Conservation (phyloP, 2,329 filamentous ascomycete genomes). For the Penicillium sp. region DNA sequence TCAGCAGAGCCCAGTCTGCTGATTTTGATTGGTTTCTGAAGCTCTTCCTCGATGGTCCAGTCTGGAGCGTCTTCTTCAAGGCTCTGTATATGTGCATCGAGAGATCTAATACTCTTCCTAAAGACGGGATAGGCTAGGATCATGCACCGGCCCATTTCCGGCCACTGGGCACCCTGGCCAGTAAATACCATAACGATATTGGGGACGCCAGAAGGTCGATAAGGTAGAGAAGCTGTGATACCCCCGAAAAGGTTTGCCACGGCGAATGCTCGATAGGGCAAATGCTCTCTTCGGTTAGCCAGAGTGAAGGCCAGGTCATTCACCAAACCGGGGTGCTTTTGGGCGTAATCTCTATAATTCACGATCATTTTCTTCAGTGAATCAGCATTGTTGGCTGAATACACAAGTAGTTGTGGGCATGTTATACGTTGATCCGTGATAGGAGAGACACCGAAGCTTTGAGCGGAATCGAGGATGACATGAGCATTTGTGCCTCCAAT, state of each 20-base stretch:
- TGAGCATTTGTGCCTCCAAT: slow-evolving; percentile 24
- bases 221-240: not conserved
- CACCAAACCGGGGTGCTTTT: slow-evolving; percentile 12
- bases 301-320: slow-evolving; percentile 26
- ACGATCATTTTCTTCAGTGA: slow-evolving; percentile 24
- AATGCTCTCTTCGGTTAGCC: slow-evolving; percentile 15
- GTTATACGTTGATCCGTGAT: not conserved
- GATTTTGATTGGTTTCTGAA: not conserved
- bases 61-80: not conserved
- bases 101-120: not conserved
- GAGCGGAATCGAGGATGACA: slow-evolving; percentile 6
- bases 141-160: slow-evolving; percentile 4
- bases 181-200: slow-evolving; percentile 4
- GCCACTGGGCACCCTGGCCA: slow-evolving; percentile 9
- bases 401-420: slow-evolving; percentile 16
- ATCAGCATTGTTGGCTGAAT: slow-evolving; percentile 22
- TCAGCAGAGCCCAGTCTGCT: slow-evolving; percentile 4
- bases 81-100: not conserved
- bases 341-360: slow-evolving; percentile 19
- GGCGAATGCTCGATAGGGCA: slow-evolving; percentile 13
- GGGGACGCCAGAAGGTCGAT: not conserved
- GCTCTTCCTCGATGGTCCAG: slow-evolving; percentile 5
- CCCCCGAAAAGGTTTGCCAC: slow-evolving; percentile 1
- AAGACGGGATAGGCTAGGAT: not conserved
- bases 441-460: slow-evolving; percentile 3